Evolutionary conservation across 495 filamentous ascomycete genomes (phyloP).

Genomic region (Neurospora tetrasperma): DNA sequence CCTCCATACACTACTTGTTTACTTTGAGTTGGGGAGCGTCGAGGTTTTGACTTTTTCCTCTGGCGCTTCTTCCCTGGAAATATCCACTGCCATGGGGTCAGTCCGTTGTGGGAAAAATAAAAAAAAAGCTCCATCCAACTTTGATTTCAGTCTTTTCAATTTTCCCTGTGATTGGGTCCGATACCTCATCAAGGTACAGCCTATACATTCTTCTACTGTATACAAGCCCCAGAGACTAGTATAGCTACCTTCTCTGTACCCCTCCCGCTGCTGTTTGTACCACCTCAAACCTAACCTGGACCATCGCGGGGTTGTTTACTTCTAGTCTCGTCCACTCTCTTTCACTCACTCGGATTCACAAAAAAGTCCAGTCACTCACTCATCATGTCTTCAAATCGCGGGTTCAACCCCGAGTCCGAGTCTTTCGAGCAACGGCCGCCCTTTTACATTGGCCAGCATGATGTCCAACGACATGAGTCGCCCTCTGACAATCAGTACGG

Average conservation of each 20-base stretch:
- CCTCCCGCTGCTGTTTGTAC: neutral
- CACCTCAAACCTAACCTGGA: neutral
- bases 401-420: constrained; percentile 41
- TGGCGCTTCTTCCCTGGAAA: neutral
- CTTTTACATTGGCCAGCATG: constrained; percentile 81
- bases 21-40: neutral
- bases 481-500: constrained; percentile 55
- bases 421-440: constrained; percentile 37
- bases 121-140: neutral
- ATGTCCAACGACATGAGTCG: constrained; percentile 49
- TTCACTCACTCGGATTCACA: neutral
- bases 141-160: neutral
- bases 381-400: constrained; percentile 15
- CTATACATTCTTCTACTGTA: neutral
- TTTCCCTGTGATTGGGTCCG: neutral
- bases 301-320: neutral
- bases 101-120: neutral
- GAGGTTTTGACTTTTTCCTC: neutral
- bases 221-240: neutral
- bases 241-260: neutral
- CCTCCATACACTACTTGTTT: neutral
- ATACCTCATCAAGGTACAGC: neutral
- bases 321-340: neutral
- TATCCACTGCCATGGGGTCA: neutral
- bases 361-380: neutral